Evolutionary conservation across 139 green algal species (phyloP).

Genomic region (Tetradesmus obliquus): DNA sequence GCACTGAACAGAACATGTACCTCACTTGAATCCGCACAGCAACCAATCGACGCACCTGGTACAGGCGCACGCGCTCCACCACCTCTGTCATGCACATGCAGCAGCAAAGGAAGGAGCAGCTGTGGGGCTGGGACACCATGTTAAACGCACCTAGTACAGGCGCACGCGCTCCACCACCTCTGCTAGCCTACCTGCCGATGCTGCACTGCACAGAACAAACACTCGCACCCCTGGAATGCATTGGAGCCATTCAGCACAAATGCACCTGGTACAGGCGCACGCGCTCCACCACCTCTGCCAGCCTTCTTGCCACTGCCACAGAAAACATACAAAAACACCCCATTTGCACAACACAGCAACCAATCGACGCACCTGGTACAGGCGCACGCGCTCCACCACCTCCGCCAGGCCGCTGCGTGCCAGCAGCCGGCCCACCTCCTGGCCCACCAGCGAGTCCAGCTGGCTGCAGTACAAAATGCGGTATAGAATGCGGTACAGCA

Average conservation of each 20-base stretch:
- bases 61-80: constrained; percentile 66
- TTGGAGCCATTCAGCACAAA: background rate
- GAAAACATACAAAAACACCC: background rate
- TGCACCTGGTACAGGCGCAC: constrained; percentile 61
- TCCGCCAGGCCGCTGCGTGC: constrained; percentile 70
- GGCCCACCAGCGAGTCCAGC: constrained; percentile 62
- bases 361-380: constrained; percentile 51
- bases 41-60: constrained; percentile 67
- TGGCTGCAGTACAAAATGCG: background rate
- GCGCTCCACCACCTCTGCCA: constrained; percentile 73
- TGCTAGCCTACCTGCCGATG: constrained; percentile 55
- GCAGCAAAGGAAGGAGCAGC: too few species aligned
- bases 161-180: constrained; percentile 74
- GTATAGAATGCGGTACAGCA: background rate
- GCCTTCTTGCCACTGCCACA: constrained; percentile 45
- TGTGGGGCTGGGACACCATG: too few species aligned
- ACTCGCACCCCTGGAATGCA: background rate
- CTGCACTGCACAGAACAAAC: background rate
- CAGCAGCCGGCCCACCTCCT: constrained; percentile 70
- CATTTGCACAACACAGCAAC: background rate
- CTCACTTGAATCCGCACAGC: too few species aligned
- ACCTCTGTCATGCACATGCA: constrained; percentile 77
- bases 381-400: constrained; percentile 67
- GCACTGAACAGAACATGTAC: too few species aligned
- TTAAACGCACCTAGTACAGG: constrained; percentile 58